Evolutionary conservation across 371 early-diverging fungal species (phyloP), one percentile per base, ranked within the genome.

Genomic region (Coemansia sp.): DNA sequence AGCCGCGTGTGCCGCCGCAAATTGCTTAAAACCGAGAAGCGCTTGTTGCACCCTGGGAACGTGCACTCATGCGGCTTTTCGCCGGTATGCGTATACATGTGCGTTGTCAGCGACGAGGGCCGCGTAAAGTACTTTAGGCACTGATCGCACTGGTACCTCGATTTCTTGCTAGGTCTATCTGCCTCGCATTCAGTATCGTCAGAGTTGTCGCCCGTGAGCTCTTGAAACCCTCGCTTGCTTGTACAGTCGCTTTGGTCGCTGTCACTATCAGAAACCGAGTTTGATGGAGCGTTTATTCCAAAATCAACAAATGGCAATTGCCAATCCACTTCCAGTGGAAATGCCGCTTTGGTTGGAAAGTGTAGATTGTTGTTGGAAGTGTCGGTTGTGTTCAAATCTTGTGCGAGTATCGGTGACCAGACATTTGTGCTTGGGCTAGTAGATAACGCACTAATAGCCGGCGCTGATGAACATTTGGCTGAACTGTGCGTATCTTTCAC

Each of bases 21-120:
- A 61, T 92, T 92, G 69, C 88, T 88, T 47, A 84, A 82, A 0
- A 91, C 91, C n/a, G 90, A 88, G 60, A 92, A 92, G 61, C 82
- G 82, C 55, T 86, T 84, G 27, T 80, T 82, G 71, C 92, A 92
- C 1, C 87, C 88, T n/a, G 77, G 69, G 34, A 82, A 83, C 1
- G 78, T 75, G 63, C 91, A 92, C 54, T 79, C 72, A 75, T 86
- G 86, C 5, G 91, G 92, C 59, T 86, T 86, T 64, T 91, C 91
- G 5, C 91, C 91, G 3, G 92, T 90, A 66, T 92, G 92, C 1
- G 89, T 86, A 66, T 85, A 84, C 26, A 82, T 82, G 67, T 92
- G 92, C 5, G 90, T 89, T 5, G 80, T 73, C 1, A 90, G 77
- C 4, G 89, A 86, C 45, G 90, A 89, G 0, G 94, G 94, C 21